These are phyloP conservation scores for Rhytidiadelphus loreus DNA, from an alignment of 225 moss, liverwort and hornwort genomes.

Conservation along the genomic window DNA sequence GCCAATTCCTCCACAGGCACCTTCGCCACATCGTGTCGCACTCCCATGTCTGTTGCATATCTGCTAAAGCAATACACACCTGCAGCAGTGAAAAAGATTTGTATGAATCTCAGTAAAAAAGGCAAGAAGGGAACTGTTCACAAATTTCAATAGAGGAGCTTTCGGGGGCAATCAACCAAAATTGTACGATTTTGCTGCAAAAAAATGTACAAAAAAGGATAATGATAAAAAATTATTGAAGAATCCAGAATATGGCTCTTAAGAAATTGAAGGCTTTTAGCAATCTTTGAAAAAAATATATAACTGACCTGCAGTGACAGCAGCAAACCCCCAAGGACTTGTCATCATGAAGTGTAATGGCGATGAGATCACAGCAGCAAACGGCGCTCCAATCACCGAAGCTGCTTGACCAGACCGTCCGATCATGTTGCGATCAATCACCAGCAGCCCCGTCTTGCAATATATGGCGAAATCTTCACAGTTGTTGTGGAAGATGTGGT, in stretches of 20 bases:
- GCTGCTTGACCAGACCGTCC: conserved; percentile 98
- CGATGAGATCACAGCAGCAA: conserved; percentile 90
- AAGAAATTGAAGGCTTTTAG: neutral
- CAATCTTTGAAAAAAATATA: no score
- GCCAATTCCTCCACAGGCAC: conserved; percentile 89
- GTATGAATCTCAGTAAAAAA: neutral
- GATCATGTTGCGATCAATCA: conserved; percentile 67
- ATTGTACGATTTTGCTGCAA: neutral
- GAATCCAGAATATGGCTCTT: neutral
- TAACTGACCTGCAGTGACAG: conserved; percentile 38
- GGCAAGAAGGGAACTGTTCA: neutral
- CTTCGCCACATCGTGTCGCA: conserved; percentile 83
- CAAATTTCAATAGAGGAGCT: neutral
- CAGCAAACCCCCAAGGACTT: conserved; percentile 85
- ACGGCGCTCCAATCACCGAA: conserved; percentile 83
- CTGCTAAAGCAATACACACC: conserved; percentile 87
- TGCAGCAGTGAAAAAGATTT: neutral
- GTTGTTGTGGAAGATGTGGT: conserved; percentile 87
- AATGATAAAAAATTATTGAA: neutral
- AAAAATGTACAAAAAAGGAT: neutral
- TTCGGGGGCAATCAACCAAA: neutral
- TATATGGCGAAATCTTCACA: conserved; percentile 99
- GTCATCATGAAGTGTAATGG: conserved; percentile 78
- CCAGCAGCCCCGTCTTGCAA: conserved; percentile 86
- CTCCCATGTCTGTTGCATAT: conserved; percentile 89